phyloP scores from a whole-genome alignment of 129 eudicot species.

The Lactuca saligna region DNA sequence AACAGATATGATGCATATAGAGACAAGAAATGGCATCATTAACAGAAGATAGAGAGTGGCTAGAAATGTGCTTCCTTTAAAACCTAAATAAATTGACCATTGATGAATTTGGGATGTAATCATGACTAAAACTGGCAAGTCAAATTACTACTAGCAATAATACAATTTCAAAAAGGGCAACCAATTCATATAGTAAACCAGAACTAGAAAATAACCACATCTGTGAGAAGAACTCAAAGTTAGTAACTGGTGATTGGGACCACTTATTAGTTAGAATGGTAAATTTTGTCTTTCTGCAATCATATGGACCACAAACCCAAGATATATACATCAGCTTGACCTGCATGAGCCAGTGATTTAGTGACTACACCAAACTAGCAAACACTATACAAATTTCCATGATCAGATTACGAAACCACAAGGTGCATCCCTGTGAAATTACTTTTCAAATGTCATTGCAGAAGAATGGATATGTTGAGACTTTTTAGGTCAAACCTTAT shows the following conservation, averaged over 20 bases:
- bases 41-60: no score
- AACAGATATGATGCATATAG: neutral
- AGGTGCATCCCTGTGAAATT: constrained; percentile 15
- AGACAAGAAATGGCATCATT: no score
- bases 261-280: constrained; percentile 10
- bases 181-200: constrained; percentile 17
- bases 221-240: neutral
- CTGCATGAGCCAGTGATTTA: constrained; percentile 22
- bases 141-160: constrained; percentile 6
- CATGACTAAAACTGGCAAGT: constrained; percentile 13
- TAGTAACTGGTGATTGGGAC: constrained; percentile 31
- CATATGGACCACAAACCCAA: constrained; percentile 38
- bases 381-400: constrained; percentile 28
- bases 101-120: constrained; percentile 3
- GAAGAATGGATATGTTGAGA: constrained; percentile 5
- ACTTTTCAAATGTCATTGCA: constrained; percentile 13
- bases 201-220: constrained; percentile 11
- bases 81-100: neutral
- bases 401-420: constrained; percentile 14
- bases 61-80: neutral
- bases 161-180: constrained; percentile 13
- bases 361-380: constrained; percentile 28
- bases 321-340: constrained; percentile 17
- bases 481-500: constrained; percentile 27
- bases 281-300: constrained; percentile 6